phyloP scores from a whole-genome alignment of 2,329 filamentous ascomycete species.

The Didymella lethalis region DNA sequence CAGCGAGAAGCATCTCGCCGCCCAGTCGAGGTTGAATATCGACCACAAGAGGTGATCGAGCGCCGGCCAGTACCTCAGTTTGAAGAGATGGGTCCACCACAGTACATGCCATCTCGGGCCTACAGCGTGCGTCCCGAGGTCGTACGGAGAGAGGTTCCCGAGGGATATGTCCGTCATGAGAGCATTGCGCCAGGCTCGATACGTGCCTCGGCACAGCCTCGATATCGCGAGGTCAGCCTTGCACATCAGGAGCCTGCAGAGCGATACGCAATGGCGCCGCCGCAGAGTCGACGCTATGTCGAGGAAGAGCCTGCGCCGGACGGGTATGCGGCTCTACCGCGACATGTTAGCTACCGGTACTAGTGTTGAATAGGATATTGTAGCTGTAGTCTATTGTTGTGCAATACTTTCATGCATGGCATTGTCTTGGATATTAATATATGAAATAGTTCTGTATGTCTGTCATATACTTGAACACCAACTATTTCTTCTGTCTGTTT shows the following conservation, averaged over 20 bases:
- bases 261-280: constrained; percentile 42
- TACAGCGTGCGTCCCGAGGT: constrained; percentile 53
- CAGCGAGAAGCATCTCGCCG: constrained; percentile 66
- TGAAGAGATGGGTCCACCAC: constrained; percentile 50
- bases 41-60: constrained; percentile 35
- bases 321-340: constrained; percentile 39
- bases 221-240: constrained; percentile 54
- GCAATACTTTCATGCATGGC: background rate
- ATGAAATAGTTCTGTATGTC: background rate
- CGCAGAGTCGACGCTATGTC: constrained; percentile 50
- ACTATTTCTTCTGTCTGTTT: background rate
- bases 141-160: constrained; percentile 45
- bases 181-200: constrained; percentile 53
- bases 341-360: constrained; percentile 49
- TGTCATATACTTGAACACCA: background rate
- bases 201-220: constrained; percentile 40
- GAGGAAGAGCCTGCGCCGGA: constrained; percentile 51
- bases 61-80: constrained; percentile 43
- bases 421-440: background rate
- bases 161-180: constrained; percentile 48
- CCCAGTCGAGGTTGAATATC: constrained; percentile 51
- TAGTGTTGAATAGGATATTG: constrained; percentile 22
- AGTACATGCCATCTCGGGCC: constrained; percentile 44
- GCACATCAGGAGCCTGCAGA: constrained; percentile 47
- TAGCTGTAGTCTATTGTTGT: background rate